Evolutionary conservation across 192 early-diverging fungal species (phyloP).

Genomic region (Backusella circina): DNA sequence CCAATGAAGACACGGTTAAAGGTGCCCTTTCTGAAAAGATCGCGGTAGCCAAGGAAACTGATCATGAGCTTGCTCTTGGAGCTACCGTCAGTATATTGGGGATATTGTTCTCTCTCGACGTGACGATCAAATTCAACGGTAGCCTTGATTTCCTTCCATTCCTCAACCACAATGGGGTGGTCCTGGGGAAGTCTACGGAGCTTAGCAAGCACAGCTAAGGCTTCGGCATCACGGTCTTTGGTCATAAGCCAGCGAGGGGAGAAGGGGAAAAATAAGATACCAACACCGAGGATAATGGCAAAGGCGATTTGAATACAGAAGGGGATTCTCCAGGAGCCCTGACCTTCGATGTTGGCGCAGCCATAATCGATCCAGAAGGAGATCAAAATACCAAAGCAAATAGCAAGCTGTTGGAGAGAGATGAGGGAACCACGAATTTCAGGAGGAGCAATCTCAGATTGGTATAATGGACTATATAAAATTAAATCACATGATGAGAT

Average conservation of each 20-base stretch:
- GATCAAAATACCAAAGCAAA: conserved; percentile 55
- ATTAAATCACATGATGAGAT: neutral
- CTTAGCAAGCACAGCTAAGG: conserved; percentile 48
- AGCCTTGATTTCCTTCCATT: conserved; percentile 36
- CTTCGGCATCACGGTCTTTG: conserved; percentile 51
- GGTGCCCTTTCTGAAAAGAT: conserved; percentile 47
- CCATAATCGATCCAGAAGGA: conserved; percentile 56
- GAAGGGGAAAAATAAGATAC: conserved; percentile 72
- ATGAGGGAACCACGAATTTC: conserved; percentile 56
- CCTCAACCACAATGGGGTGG: conserved; percentile 18
- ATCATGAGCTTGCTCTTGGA: conserved; percentile 12
- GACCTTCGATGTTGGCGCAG: conserved; percentile 16
- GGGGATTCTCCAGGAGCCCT: conserved; percentile 64
- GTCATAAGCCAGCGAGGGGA: conserved; percentile 76
- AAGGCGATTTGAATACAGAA: conserved; percentile 69
- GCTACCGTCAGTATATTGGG: conserved; percentile 14
- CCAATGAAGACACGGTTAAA: conserved; percentile 53
- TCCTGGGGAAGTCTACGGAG: conserved; percentile 30
- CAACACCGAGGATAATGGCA: conserved; percentile 54
- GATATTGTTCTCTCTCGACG: conserved; percentile 18
- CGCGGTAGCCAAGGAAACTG: conserved; percentile 30
- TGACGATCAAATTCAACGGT: conserved; percentile 30
- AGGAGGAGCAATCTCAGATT: conserved; percentile 55
- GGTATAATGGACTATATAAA: conserved; percentile 38
- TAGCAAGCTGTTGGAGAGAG: conserved; percentile 53